Evolutionary conservation across 1,284 basidiomycete species (phyloP).

Genomic region (Cutaneotrichosporon sp.): DNA sequence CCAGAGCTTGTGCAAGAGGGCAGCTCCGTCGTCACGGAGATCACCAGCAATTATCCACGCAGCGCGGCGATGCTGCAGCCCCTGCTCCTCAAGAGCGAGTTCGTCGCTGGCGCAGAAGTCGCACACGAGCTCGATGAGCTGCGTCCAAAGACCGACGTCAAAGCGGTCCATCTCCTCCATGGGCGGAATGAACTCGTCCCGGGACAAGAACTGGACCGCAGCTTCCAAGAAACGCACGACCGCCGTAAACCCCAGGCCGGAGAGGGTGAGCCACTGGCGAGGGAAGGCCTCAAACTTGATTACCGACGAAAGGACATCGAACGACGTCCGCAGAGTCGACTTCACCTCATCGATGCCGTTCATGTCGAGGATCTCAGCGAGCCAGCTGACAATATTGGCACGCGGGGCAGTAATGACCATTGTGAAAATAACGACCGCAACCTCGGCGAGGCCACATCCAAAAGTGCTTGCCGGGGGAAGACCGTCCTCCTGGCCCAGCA

Average conservation of each 20-base stretch:
- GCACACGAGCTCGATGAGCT: constrained; percentile 74
- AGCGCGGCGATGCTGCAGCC: constrained; percentile 73
- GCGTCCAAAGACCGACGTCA: constrained; percentile 73
- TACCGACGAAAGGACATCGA: constrained; percentile 76
- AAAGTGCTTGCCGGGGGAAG: constrained; percentile 54
- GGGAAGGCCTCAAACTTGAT: constrained; percentile 86
- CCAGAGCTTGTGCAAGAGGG: constrained; percentile 80
- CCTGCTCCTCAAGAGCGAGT: constrained; percentile 76
- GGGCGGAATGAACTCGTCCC: constrained; percentile 70
- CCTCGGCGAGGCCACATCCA: constrained; percentile 78
- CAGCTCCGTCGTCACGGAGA: constrained; percentile 84
- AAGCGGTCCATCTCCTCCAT: constrained; percentile 63
- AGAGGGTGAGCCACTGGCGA: constrained; percentile 85
- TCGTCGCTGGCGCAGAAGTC: constrained; percentile 83
- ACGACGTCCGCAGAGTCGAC: constrained; percentile 66
- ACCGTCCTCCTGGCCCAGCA: constrained; percentile 34
- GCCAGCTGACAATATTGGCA: constrained; percentile 70
- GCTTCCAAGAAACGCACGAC: constrained; percentile 84
- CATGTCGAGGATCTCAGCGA: constrained; percentile 74
- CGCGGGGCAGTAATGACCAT: constrained; percentile 73
- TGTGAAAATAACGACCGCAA: constrained; percentile 76
- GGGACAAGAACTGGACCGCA: constrained; percentile 67
- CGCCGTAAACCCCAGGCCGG: constrained; percentile 81
- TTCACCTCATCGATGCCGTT: constrained; percentile 77
- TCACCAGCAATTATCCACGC: constrained; percentile 95